These are phyloP conservation scores for Aspergillus persii DNA, from an alignment of 2,329 filamentous ascomycete species.

Conservation along the genomic window DNA sequence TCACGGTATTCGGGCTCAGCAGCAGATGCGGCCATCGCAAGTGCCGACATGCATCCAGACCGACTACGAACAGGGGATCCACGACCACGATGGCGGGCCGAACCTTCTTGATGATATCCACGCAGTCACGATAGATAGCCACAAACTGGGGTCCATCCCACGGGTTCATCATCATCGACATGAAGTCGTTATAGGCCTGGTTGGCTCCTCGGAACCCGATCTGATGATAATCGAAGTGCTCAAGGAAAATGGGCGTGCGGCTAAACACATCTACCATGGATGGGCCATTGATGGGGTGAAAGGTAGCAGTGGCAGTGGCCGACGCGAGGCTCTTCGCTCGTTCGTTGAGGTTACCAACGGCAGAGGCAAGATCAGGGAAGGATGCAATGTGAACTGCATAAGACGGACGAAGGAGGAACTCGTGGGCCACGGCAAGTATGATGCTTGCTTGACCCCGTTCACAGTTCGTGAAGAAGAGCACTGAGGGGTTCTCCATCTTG, in stretches of 20 bases:
- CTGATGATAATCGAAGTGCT: slow-evolving; percentile 10
- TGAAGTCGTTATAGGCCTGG: slow-evolving; percentile 18
- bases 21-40: slow-evolving; percentile 32
- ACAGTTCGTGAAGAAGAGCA: slow-evolving; percentile 43
- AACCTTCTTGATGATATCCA: slow-evolving; percentile 33
- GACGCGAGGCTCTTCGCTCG: slow-evolving; percentile 7
- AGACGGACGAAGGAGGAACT: slow-evolving; percentile 31
- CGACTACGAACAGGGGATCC: slow-evolving; percentile 42
- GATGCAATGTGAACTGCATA: slow-evolving; percentile 45
- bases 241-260: background rate
- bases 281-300: slow-evolving; percentile 25
- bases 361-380: slow-evolving; percentile 30
- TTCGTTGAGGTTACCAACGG: slow-evolving; percentile 21
- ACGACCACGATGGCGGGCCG: slow-evolving; percentile 16
- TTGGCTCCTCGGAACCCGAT: slow-evolving; percentile 29
- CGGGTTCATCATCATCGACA: slow-evolving; percentile 16
- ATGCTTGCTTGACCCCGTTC: slow-evolving; percentile 45
- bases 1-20: slow-evolving; percentile 45
- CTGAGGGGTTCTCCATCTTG: slow-evolving; percentile 11
- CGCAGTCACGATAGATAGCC: slow-evolving; percentile 33
- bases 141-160: slow-evolving; percentile 40
- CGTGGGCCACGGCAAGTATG: slow-evolving; percentile 39
- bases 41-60: slow-evolving; percentile 38
- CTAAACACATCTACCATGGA: slow-evolving; percentile 17
- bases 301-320: slow-evolving; percentile 12